Conservation (phyloP, 768 basidiomycete genomes). For the Ramaria sp. region DNA sequence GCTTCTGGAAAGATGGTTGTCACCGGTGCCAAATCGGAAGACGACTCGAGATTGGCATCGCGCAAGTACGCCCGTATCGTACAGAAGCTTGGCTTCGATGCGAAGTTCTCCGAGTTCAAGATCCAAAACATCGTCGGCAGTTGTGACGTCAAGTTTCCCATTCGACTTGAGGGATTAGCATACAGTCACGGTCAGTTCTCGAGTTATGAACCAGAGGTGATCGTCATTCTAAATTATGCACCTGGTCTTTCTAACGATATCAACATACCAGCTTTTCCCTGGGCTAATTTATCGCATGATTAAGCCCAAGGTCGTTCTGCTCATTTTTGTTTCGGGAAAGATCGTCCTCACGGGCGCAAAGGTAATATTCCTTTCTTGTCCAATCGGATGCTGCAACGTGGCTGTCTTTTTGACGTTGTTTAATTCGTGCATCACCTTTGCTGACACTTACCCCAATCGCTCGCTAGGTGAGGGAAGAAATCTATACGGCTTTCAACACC, state of each 20-base stretch:
- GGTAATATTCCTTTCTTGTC: constrained; percentile 37
- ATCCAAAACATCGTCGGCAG: constrained; percentile 98
- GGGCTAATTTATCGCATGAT: constrained; percentile 99
- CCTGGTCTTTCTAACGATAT: constrained; percentile 8
- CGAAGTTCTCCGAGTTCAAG: constrained; percentile 99
- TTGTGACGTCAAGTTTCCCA: constrained; percentile 98
- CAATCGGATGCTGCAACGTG: constrained; percentile 21
- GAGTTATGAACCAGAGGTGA: constrained; percentile 93
- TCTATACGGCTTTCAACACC: constrained; percentile 98
- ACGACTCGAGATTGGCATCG: constrained; percentile 92
- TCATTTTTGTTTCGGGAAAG: constrained; percentile 99
- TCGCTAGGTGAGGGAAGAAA: constrained; percentile 90
- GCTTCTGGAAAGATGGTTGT: constrained; percentile 99
- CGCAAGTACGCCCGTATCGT: constrained; percentile 99
- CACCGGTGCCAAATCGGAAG: constrained; percentile 97
- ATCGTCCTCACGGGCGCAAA: constrained; percentile 98
- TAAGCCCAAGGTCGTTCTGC: constrained; percentile 96
- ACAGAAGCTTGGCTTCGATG: constrained; percentile 98
- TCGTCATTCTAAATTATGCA: constrained; percentile 17
- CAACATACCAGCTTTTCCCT: constrained; percentile 73
- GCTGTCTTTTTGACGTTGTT: constrained; percentile 22
- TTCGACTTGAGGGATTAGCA: constrained; percentile 91
- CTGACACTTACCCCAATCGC: constrained; percentile 33
- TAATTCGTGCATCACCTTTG: constrained; percentile 37
- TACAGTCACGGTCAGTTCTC: constrained; percentile 98